Percentiles rank a stretch among this genome's conserved stretches.
Evolutionary conservation across 305 asterid species (phyloP).

Genomic region (Fraxinus greggii): DNA sequence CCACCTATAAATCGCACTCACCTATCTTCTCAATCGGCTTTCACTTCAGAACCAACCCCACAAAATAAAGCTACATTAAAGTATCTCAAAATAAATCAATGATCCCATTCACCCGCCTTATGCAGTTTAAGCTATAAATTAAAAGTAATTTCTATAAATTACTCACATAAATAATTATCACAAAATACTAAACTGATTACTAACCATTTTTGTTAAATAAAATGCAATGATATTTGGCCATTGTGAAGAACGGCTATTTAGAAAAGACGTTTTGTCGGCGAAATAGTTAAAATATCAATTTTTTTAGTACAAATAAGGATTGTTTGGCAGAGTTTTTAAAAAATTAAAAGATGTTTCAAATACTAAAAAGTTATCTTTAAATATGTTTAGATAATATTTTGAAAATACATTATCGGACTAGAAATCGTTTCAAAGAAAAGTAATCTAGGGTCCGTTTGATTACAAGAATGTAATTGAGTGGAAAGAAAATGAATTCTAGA

Average conservation of each 20-base stretch:
- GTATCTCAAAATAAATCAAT: not conserved
- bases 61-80: not conserved
- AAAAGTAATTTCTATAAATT: not conserved
- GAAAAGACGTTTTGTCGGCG: not conserved
- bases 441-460: too few species aligned
- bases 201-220: not conserved
- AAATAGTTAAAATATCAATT: not conserved
- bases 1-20: slow-evolving; percentile 64
- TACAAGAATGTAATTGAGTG: too few species aligned
- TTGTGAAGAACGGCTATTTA: not conserved
- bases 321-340: not conserved
- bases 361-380: too few species aligned
- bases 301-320: not conserved
- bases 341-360: too few species aligned
- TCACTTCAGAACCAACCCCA: slow-evolving; percentile 42
- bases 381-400: not conserved
- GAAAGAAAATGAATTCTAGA: too few species aligned
- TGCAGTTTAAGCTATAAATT: not conserved
- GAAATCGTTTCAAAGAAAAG: too few species aligned
- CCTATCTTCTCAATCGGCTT: slow-evolving; percentile 38
- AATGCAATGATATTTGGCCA: not conserved
- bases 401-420: too few species aligned
- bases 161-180: not conserved
- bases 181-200: not conserved
- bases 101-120: not conserved